These are phyloP conservation scores for Hymenoscyphus fructigenus DNA, from an alignment of 2,329 filamentous ascomycete genomes.

Conservation along the genomic window DNA sequence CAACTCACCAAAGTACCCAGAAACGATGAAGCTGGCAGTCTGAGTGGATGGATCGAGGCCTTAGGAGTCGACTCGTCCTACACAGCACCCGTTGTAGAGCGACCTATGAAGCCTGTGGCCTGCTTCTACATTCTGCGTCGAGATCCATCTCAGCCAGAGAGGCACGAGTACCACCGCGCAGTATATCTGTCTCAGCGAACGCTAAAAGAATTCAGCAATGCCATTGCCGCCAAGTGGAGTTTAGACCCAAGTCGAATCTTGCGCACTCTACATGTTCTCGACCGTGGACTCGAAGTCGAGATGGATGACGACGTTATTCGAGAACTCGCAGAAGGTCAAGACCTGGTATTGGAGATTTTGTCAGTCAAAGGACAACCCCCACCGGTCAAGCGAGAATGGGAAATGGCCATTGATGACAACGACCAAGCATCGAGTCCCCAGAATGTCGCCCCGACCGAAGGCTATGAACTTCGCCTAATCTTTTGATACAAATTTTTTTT, in stretches of 20 bases:
- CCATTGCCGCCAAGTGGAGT: constrained; percentile 76
- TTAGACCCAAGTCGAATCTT: constrained; percentile 71
- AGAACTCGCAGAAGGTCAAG: constrained; percentile 84
- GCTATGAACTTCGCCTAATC: constrained; percentile 37
- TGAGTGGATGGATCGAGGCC: constrained; percentile 86
- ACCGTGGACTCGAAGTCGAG: constrained; percentile 76
- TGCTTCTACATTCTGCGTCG: constrained; percentile 79
- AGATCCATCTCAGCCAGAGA: constrained; percentile 45
- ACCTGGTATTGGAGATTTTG: constrained; percentile 74
- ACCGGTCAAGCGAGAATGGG: constrained; percentile 57
- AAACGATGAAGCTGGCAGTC: constrained; percentile 60
- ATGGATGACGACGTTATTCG: constrained; percentile 88
- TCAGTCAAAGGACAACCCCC: constrained; percentile 29
- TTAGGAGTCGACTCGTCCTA: constrained; percentile 87
- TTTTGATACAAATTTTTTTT: constrained; percentile 34
- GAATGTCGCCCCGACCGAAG: constrained; percentile 30
- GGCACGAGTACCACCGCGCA: constrained; percentile 70
- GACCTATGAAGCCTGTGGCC: constrained; percentile 69
- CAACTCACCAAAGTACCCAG: constrained; percentile 55
- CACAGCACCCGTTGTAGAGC: constrained; percentile 70
- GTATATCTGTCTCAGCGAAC: constrained; percentile 81
- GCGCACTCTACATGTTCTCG: constrained; percentile 69
- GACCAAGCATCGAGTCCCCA: constrained; percentile 28
- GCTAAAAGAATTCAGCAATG: constrained; percentile 68
- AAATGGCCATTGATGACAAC: constrained; percentile 55